Evolutionary conservation across 306 rosid genomes (phyloP).

Genomic region (Betula pendula): DNA sequence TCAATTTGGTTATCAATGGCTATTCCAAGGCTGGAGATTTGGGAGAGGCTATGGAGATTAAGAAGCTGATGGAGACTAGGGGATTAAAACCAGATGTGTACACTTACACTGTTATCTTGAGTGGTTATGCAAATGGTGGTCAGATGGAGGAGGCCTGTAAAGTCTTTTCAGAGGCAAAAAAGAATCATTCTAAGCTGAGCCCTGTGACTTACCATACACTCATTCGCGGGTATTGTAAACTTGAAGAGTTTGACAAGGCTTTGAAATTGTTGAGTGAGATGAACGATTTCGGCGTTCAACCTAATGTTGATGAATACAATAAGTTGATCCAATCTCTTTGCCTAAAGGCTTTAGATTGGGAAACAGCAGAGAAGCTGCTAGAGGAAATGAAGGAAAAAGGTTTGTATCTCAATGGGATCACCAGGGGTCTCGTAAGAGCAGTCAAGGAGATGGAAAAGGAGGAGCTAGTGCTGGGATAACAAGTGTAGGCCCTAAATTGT

Average conservation of each 20-base stretch:
- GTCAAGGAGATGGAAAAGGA: conserved; percentile 75
- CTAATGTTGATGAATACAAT: conserved; percentile 64
- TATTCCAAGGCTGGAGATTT: conserved; percentile 60
- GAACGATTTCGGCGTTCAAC: conserved; percentile 62
- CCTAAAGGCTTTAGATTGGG: conserved; percentile 80
- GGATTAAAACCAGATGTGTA: conserved; percentile 85
- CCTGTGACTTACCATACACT: conserved; percentile 72
- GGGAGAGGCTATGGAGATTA: conserved; percentile 56
- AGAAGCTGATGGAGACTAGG: conserved; percentile 67
- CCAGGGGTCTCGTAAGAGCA: conserved; percentile 67
- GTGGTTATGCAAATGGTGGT: conserved; percentile 72
- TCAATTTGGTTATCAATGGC: conserved; percentile 62
- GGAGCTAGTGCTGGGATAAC: conserved; percentile 33
- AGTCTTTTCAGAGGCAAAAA: conserved; percentile 64
- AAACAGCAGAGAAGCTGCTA: conserved; percentile 64
- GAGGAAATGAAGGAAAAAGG: conserved; percentile 80
- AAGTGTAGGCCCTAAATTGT: conserved; percentile 27
- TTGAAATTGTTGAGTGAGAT: conserved; percentile 68
- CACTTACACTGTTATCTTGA: conserved; percentile 64
- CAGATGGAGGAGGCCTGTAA: conserved; percentile 76
- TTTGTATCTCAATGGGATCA: conserved; percentile 66
- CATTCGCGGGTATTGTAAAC: conserved; percentile 77
- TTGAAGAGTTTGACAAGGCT: conserved; percentile 71
- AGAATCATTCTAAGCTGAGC: conserved; percentile 54
- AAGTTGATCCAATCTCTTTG: conserved; percentile 84